Evolutionary conservation across 495 filamentous ascomycete genomes (phyloP).

Genomic region (Penicillium desertorum): DNA sequence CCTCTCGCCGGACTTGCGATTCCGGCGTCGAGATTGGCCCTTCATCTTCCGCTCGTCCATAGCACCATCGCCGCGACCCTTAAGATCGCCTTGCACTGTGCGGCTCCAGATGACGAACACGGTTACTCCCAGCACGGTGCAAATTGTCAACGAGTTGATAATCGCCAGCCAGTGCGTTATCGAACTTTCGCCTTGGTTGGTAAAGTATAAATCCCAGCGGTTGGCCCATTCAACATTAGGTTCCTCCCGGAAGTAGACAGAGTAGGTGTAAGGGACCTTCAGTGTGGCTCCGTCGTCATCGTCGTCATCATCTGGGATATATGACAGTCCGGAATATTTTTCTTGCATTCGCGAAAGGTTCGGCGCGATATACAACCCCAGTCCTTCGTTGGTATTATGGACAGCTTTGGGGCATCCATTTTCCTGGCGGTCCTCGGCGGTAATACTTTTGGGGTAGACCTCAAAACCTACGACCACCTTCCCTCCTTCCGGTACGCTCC

Average conservation of each 20-base stretch:
- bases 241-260: slow-evolving; percentile 89
- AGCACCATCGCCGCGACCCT: slow-evolving; percentile 61
- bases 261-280: slow-evolving; percentile 86
- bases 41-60: slow-evolving; percentile 69
- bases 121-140: slow-evolving; percentile 74
- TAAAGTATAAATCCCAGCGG: slow-evolving; percentile 92
- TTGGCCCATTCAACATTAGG: slow-evolving; percentile 78
- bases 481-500: slow-evolving; percentile 68
- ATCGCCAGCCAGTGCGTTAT: slow-evolving; percentile 93
- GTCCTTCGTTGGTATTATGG: slow-evolving; percentile 56
- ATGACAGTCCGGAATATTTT: slow-evolving; percentile 61
- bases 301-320: slow-evolving; percentile 55
- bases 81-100: slow-evolving; percentile 80
- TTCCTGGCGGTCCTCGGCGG: slow-evolving; percentile 55
- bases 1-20: slow-evolving; percentile 54
- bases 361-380: slow-evolving; percentile 67
- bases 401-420: slow-evolving; percentile 68
- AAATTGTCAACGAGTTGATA: slow-evolving; percentile 86
- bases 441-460: slow-evolving; percentile 86
- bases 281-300: slow-evolving; percentile 66
- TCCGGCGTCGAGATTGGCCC: slow-evolving; percentile 48
- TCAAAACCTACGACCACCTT: slow-evolving; percentile 92
- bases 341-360: slow-evolving; percentile 57
- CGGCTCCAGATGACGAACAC: slow-evolving; percentile 84
- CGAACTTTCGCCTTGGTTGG: slow-evolving; percentile 81